phyloP scores from a whole-genome alignment of 225 moss, liverwort and hornwort species.

The Straminergon stramineum region DNA sequence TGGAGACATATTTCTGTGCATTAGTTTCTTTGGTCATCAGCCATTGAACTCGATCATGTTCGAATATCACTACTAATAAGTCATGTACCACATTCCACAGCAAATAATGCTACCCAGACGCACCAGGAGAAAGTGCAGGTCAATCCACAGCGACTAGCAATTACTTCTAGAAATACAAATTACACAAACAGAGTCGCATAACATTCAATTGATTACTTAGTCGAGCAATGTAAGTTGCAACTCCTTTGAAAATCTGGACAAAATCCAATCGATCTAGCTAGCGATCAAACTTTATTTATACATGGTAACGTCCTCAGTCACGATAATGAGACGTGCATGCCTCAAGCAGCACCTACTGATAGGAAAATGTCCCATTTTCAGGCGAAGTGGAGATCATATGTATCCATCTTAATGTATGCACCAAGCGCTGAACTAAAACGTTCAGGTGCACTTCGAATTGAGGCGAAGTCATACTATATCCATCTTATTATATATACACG shows the following conservation, averaged over 20 bases:
- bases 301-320: background rate
- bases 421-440: background rate
- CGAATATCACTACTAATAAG: background rate
- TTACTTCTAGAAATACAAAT: background rate
- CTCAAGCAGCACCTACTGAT: background rate
- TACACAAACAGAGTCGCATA: background rate
- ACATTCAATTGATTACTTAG: background rate
- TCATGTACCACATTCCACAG: background rate
- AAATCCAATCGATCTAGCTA: too few relatives aligned
- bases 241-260: background rate
- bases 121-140: background rate
- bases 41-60: background rate
- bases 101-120: background rate
- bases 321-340: background rate
- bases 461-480: background rate
- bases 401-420: background rate
- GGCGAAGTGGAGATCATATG: background rate
- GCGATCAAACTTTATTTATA: background rate
- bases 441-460: too few relatives aligned
- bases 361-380: background rate
- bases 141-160: background rate
- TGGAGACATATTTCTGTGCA: background rate
- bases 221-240: background rate
- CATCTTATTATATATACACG: background rate
- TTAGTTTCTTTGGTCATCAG: background rate